Percentiles rank a stretch among this genome's conserved stretches.
Conservation (phyloP, 169 alveolate species). For the Perkinsus olseni region DNA sequence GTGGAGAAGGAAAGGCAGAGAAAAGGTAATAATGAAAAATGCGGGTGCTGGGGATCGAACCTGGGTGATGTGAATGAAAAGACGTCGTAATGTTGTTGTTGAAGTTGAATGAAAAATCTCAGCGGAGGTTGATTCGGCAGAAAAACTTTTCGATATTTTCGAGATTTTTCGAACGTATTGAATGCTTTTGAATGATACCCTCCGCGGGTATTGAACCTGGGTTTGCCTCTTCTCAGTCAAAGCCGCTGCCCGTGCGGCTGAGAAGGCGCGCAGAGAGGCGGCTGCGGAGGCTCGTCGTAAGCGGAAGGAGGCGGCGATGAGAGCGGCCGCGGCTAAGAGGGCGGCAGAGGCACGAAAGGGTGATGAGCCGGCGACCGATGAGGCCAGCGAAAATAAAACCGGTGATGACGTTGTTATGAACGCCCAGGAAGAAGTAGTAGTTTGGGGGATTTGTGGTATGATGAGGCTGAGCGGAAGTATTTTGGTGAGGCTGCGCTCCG, state of each 20-base stretch:
- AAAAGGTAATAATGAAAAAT: neutral
- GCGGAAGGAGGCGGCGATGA: neutral
- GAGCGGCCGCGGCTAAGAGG: neutral
- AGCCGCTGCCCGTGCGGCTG: conserved; percentile 1
- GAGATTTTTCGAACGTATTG: too few relatives aligned
- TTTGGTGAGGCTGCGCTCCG: too few relatives aligned
- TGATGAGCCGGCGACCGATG: neutral
- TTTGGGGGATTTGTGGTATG: neutral
- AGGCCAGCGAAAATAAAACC: neutral
- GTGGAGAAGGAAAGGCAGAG: neutral
- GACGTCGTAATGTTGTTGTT: too few relatives aligned
- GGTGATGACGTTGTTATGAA: neutral
- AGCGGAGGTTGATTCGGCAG: too few relatives aligned
- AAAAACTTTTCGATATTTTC: too few relatives aligned
- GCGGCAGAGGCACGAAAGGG: neutral
- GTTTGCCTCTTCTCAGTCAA: neutral
- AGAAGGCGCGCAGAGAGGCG: neutral
- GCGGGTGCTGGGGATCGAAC: neutral
- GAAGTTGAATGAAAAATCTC: too few relatives aligned
- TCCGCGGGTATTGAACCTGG: neutral
- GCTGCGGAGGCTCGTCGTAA: neutral
- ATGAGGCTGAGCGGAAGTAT: too few relatives aligned
- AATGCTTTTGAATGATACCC: neutral
- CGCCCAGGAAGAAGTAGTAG: neutral
- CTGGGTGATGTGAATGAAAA: neutral